phyloP scores from a whole-genome alignment of 768 basidiomycete genomes.

The Mycena epipterygia region DNA sequence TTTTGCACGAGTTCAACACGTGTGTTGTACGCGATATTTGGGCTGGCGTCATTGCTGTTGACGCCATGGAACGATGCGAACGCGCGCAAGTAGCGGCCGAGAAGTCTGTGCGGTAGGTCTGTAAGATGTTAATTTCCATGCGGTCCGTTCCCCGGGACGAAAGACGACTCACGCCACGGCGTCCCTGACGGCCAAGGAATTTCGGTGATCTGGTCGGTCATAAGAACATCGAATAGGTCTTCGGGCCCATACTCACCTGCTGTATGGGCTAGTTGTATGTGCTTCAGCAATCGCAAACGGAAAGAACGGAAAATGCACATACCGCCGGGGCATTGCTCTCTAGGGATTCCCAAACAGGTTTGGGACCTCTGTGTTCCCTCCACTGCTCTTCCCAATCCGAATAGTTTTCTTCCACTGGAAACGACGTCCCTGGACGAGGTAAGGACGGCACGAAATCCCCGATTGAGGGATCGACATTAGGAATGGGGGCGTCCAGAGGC shows the following conservation, averaged over 20 bases:
- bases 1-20: constrained; percentile 63
- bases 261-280: constrained; percentile 30
- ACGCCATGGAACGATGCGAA: constrained; percentile 58
- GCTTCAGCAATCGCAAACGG: background rate
- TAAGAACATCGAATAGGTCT: constrained; percentile 5
- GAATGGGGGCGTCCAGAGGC: constrained; percentile 52
- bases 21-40: constrained; percentile 59
- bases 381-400: constrained; percentile 27
- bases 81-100: constrained; percentile 55
- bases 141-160: background rate
- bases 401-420: constrained; percentile 40
- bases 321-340: constrained; percentile 40
- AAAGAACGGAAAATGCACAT: background rate
- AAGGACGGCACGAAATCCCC: constrained; percentile 54
- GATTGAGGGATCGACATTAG: constrained; percentile 47
- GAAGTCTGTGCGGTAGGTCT: constrained; percentile 53
- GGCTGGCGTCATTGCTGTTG: constrained; percentile 58
- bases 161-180: constrained; percentile 46
- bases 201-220: constrained; percentile 48
- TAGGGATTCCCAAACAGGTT: constrained; percentile 37
- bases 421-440: constrained; percentile 48
- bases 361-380: constrained; percentile 27
- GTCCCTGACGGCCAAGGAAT: constrained; percentile 50
- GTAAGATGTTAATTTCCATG: constrained; percentile 38
- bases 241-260: constrained; percentile 15